These are phyloP conservation scores for Plasmodium berghei DNA, from an alignment of 169 alveolate species.

Conservation along the genomic window DNA sequence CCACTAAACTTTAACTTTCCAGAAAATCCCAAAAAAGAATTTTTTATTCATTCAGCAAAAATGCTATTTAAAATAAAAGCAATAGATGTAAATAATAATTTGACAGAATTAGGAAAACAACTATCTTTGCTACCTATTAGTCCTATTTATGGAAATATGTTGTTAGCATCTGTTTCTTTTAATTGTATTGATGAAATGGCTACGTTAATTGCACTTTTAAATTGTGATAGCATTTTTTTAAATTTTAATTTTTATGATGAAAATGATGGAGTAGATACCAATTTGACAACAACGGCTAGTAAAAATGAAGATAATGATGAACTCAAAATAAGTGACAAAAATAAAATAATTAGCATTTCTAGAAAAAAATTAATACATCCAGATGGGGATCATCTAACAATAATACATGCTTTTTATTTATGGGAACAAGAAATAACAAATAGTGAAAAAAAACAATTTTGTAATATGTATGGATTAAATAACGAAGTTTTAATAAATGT, in stretches of 20 bases:
- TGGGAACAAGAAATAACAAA: slow-evolving; percentile 80
- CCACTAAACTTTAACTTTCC: slow-evolving; percentile 92
- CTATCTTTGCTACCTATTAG: slow-evolving; percentile 85
- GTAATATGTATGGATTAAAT: slow-evolving; percentile 84
- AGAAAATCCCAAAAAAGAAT: slow-evolving; percentile 95
- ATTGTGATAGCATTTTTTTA: slow-evolving; percentile 82
- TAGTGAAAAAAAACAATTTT: slow-evolving; percentile 87
- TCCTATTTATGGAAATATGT: slow-evolving; percentile 92
- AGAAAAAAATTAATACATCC: slow-evolving; percentile 93
- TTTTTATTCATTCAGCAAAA: slow-evolving; percentile 86
- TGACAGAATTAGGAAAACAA: slow-evolving; percentile 86
- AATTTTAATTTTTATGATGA: slow-evolving; percentile 94
- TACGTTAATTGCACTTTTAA: slow-evolving; percentile 91
- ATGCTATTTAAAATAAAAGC: slow-evolving; percentile 68
- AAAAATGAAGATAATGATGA: slow-evolving; percentile 9
- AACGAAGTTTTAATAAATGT: slow-evolving; percentile 86
- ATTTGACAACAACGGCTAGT: too few relatives aligned
- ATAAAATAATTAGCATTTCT: slow-evolving; percentile 92
- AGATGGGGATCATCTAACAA: slow-evolving; percentile 98
- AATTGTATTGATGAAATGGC: slow-evolving; percentile 91
- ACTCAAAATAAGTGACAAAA: slow-evolving; percentile 89
- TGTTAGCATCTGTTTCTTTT: slow-evolving; percentile 91
- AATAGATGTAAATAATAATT: slow-evolving; percentile 78
- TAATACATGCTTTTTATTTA: slow-evolving; percentile 90
- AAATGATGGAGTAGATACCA: slow-evolving; percentile 78